Evolutionary conservation across 371 early-diverging fungal species (phyloP).

Genomic region (Mucor mucedo): DNA sequence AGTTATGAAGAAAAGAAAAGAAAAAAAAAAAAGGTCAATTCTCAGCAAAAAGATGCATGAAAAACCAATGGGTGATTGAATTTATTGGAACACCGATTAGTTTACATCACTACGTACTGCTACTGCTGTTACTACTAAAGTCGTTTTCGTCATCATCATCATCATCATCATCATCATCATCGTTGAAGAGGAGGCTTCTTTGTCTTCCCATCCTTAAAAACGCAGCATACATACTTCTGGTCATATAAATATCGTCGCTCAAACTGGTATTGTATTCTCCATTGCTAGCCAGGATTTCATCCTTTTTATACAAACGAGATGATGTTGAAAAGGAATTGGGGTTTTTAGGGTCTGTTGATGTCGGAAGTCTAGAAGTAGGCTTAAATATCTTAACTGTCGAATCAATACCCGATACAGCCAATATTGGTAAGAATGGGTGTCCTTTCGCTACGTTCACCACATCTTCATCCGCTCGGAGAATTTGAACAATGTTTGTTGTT

Average conservation of each 20-base stretch:
- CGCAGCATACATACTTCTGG: constrained; percentile 34
- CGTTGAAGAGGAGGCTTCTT: neutral
- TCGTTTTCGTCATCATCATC: neutral
- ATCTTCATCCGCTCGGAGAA: constrained; percentile 68
- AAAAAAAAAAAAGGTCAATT: neutral
- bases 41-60: neutral
- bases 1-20: neutral
- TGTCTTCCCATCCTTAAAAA: constrained; percentile 18
- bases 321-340: constrained; percentile 37
- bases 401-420: constrained; percentile 76
- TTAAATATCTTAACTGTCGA: constrained; percentile 73
- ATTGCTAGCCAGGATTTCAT: constrained; percentile 36
- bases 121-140: neutral
- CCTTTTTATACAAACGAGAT: constrained; percentile 41
- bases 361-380: constrained; percentile 47
- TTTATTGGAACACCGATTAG: neutral
- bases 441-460: constrained; percentile 68
- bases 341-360: constrained; percentile 36
- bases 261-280: constrained; percentile 23
- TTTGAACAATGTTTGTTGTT: constrained; percentile 64
- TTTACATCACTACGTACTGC: neutral
- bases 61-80: neutral
- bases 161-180: neutral
- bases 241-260: constrained; percentile 20
- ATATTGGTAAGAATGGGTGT: constrained; percentile 52